Evolutionary conservation across 2,329 filamentous ascomycete species (phyloP).

Genomic region (Talaromyces sp.): DNA sequence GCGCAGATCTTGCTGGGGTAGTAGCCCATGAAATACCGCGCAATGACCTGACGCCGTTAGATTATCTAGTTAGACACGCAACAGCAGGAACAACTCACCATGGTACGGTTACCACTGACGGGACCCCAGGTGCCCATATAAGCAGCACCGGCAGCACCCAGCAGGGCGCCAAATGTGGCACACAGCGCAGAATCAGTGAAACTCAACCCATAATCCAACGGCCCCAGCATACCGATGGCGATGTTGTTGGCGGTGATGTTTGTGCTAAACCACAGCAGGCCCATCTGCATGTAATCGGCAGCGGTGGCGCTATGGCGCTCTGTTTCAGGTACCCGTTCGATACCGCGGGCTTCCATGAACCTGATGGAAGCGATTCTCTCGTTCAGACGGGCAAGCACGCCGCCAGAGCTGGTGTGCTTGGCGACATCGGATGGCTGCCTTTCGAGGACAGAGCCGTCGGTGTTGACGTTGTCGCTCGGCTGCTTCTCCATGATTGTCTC

Average conservation of each 20-base stretch:
- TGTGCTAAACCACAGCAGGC: slow-evolving; percentile 39
- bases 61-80: not conserved
- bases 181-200: slow-evolving; percentile 41
- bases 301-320: slow-evolving; percentile 19
- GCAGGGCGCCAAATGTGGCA: slow-evolving; percentile 36
- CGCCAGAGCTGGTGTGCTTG: not conserved
- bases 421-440: slow-evolving; percentile 5
- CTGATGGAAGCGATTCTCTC: slow-evolving; percentile 14
- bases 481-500: slow-evolving; percentile 12
- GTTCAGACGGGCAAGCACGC: slow-evolving; percentile 11
- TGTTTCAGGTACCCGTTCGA: slow-evolving; percentile 18
- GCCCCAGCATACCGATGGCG: slow-evolving; percentile 41
- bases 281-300: slow-evolving; percentile 25
- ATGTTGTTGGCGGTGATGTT: slow-evolving; percentile 42
- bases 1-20: slow-evolving; percentile 41
- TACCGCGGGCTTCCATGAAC: slow-evolving; percentile 18
- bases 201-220: slow-evolving; percentile 37
- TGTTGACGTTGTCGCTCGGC: not conserved
- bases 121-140: slow-evolving; percentile 45
- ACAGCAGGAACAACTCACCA: slow-evolving; percentile 29
- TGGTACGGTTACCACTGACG: slow-evolving; percentile 40
- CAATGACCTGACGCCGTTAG: slow-evolving; percentile 32
- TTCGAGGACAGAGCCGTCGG: slow-evolving; percentile 4
- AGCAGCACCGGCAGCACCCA: slow-evolving; percentile 34
- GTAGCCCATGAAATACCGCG: slow-evolving; percentile 44